Percentiles rank a stretch among this genome's conserved stretches.
phyloP scores from a whole-genome alignment of 495 filamentous ascomycete genomes.

The Xylaria cubensis region DNA sequence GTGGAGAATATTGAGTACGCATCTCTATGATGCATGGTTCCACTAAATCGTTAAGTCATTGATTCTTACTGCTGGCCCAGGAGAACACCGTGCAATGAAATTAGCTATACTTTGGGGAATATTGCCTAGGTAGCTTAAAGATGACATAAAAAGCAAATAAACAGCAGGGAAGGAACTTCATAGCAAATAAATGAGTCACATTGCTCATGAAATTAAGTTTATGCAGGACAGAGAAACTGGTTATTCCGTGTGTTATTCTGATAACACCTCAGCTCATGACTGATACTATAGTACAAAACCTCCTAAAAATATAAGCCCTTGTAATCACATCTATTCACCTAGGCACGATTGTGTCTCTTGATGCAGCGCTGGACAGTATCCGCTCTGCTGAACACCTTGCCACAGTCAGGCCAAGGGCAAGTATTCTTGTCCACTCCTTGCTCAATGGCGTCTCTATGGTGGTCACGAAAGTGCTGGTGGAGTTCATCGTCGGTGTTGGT shows the following conservation, averaged over 20 bases:
- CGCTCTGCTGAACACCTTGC: not conserved
- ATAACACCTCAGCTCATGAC: not conserved
- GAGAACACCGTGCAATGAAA: not conserved
- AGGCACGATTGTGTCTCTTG: not conserved
- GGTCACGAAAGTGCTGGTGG: not conserved
- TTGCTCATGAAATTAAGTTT: not conserved
- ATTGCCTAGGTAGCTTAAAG: too few species aligned
- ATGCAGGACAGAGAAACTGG: not conserved
- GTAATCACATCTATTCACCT: not conserved
- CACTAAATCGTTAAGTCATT: not conserved
- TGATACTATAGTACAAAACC: not conserved
- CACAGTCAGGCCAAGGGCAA: not conserved
- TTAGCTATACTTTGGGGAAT: too few species aligned
- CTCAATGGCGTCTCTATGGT: not conserved
- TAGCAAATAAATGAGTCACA: not conserved
- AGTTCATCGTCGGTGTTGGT: not conserved
- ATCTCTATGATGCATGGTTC: not conserved
- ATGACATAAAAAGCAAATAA: too few species aligned
- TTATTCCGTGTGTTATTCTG: not conserved
- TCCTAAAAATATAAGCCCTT: not conserved
- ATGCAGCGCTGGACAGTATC: not conserved
- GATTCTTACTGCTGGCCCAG: not conserved
- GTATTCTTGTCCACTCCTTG: not conserved
- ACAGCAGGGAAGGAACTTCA: too few species aligned
- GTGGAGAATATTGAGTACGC: not conserved